phyloP scores from a whole-genome alignment of 2,329 filamentous ascomycete genomes.

The Chaetomiaceae sp. region DNA sequence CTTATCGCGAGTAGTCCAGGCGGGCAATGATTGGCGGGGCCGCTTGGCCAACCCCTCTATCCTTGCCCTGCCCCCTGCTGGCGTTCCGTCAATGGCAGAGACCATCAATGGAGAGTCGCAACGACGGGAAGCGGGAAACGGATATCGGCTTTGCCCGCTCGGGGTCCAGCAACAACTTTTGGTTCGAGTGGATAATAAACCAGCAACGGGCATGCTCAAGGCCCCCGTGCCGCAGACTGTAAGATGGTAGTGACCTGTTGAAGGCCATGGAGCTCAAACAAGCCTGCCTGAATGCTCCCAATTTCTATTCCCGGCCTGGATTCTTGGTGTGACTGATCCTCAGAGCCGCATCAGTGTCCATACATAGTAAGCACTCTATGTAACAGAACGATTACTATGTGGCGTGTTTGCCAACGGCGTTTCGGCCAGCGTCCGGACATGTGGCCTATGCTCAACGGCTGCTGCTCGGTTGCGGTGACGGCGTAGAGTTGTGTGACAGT shows the following conservation, averaged over 20 bases:
- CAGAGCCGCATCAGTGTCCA: too few relatives aligned
- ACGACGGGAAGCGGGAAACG: not conserved
- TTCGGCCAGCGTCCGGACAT: not conserved
- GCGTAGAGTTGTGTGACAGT: not conserved
- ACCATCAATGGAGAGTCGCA: not conserved
- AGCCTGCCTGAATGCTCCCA: not conserved
- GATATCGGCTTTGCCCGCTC: conserved; percentile 1
- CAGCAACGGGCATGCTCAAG: too few relatives aligned
- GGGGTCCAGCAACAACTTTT: conserved; percentile 2
- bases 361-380: not conserved
- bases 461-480: not conserved
- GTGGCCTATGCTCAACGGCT: not conserved
- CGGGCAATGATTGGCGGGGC: conserved; percentile 19
- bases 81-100: not conserved
- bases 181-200: conserved; percentile 3
- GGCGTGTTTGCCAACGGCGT: not conserved
- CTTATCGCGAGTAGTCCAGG: conserved; percentile 20
- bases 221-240: too few relatives aligned
- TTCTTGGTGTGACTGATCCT: too few relatives aligned
- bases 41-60: conserved; percentile 11
- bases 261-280: not conserved
- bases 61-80: not conserved
- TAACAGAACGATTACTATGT: too few relatives aligned
- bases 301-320: too few relatives aligned
- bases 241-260: not conserved